phyloP scores from a whole-genome alignment of 208 protist species.

The Naegleria gruberi region DNA sequence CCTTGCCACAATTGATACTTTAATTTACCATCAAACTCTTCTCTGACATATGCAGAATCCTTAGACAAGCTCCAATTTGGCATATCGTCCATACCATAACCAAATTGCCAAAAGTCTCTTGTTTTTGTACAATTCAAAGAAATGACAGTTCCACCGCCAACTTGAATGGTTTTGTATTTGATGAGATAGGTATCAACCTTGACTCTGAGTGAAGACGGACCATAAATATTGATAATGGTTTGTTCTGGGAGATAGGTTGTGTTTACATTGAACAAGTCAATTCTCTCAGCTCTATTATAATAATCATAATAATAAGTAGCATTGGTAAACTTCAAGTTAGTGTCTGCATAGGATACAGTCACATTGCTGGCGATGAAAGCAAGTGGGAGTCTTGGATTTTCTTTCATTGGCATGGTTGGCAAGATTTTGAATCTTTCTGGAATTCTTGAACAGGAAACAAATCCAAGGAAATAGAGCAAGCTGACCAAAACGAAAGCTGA shows the following conservation, averaged over 20 bases:
- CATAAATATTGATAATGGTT: neutral
- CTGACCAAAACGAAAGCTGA: no score
- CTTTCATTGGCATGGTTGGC: no score
- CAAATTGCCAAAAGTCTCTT: neutral
- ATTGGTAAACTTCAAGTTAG: neutral
- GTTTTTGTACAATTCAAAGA: neutral
- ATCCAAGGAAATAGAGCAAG: no score
- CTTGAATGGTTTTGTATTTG: neutral
- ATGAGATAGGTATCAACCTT: neutral
- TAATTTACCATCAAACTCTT: neutral
- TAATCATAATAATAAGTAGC: conserved; percentile 6
- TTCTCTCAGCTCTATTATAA: neutral
- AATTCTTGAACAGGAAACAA: no score
- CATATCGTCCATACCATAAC: neutral
- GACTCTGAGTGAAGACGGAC: neutral
- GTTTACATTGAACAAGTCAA: neutral
- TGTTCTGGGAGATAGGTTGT: neutral
- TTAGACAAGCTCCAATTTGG: neutral
- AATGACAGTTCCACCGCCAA: neutral
- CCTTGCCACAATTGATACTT: neutral
- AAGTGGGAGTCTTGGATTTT: neutral
- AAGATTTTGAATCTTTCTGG: no score
- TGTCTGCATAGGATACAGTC: neutral
- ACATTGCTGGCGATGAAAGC: neutral
- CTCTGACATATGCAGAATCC: neutral